Percentiles rank a stretch among this genome's conserved stretches.
Conservation (phyloP, 208 protist species). For the Endotrypanum monterogeii region DNA sequence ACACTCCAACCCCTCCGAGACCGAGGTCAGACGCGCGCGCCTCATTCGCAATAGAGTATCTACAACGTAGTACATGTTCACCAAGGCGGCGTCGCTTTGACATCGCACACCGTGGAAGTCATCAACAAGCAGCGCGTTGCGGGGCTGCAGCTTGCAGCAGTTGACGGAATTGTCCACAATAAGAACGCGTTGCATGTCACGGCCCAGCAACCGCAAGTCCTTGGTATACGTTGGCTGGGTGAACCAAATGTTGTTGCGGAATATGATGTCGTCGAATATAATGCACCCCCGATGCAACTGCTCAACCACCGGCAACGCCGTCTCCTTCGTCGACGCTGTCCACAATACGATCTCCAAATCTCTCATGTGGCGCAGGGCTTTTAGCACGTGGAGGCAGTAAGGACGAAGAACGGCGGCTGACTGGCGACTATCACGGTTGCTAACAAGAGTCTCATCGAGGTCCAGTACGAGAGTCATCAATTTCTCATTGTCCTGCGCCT, state of each 20-base stretch:
- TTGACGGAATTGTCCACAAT: conserved; percentile 93
- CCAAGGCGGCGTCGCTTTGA: conserved; percentile 69
- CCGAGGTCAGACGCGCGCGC: conserved; percentile 36
- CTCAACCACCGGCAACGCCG: conserved; percentile 78
- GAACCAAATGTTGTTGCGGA: conserved; percentile 89
- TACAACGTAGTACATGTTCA: conserved; percentile 92
- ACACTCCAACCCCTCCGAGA: conserved; percentile 49
- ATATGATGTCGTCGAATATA: conserved; percentile 91
- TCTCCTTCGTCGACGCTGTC: conserved; percentile 92
- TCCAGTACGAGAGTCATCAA: conserved; percentile 91
- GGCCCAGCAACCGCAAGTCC: conserved; percentile 90
- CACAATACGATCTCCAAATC: conserved; percentile 92
- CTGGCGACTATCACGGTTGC: conserved; percentile 70
- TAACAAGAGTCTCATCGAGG: conserved; percentile 93
- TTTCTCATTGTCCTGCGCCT: conserved; percentile 52
- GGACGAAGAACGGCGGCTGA: conserved; percentile 77
- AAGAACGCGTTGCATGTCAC: conserved; percentile 85
- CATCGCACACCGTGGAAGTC: conserved; percentile 82
- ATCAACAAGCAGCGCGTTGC: conserved; percentile 85
- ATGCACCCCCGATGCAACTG: conserved; percentile 71
- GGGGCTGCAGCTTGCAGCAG: conserved; percentile 90
- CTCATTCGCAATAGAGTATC: conserved; percentile 61
- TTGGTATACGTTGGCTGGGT: conserved; percentile 93
- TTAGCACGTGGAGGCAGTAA: conserved; percentile 87
- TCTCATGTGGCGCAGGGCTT: conserved; percentile 84